These are phyloP conservation scores for Rhodotorula sp. DNA, from an alignment of 1,284 basidiomycete genomes.

Conservation along the genomic window DNA sequence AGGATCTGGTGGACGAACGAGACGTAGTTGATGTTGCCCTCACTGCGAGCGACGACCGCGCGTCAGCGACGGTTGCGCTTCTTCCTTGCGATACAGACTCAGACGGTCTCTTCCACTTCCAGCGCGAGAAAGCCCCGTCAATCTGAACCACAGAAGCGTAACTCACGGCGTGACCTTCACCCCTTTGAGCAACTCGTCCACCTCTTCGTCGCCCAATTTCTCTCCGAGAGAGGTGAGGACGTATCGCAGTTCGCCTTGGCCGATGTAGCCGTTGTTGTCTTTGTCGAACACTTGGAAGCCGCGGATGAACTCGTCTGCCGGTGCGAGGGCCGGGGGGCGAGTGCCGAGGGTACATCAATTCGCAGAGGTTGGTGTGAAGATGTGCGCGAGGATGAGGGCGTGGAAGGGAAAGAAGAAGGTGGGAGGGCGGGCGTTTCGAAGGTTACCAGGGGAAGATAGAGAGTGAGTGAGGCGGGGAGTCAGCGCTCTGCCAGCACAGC, in stretches of 20 bases:
- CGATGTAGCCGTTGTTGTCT: constrained; percentile 94
- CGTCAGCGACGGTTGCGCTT: constrained; percentile 3
- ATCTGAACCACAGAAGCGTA: not conserved
- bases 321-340: not conserved
- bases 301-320: constrained; percentile 94
- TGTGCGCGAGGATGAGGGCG: not conserved
- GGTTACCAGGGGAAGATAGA: not conserved
- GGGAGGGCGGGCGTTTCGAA: not conserved
- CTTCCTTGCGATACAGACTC: too few species aligned
- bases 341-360: too few species aligned
- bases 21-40: constrained; percentile 97
- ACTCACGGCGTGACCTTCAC: constrained; percentile 80
- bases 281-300: constrained; percentile 99
- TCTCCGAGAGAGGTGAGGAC: constrained; percentile 94
- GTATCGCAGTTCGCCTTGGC: constrained; percentile 85
- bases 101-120: too few species aligned
- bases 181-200: constrained; percentile 95
- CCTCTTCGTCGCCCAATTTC: constrained; percentile 97
- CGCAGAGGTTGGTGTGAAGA: not conserved
- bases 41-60: constrained; percentile 56
- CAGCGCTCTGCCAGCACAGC: too few species aligned
- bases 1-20: constrained; percentile 91
- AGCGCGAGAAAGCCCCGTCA: too few species aligned
- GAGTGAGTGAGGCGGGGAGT: too few species aligned
- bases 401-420: too few species aligned